Evolutionary conservation across 164 flowering plant genomes (phyloP), one percentile per base, ranked within the genome.

Genomic region (Saururus chinensis): DNA sequence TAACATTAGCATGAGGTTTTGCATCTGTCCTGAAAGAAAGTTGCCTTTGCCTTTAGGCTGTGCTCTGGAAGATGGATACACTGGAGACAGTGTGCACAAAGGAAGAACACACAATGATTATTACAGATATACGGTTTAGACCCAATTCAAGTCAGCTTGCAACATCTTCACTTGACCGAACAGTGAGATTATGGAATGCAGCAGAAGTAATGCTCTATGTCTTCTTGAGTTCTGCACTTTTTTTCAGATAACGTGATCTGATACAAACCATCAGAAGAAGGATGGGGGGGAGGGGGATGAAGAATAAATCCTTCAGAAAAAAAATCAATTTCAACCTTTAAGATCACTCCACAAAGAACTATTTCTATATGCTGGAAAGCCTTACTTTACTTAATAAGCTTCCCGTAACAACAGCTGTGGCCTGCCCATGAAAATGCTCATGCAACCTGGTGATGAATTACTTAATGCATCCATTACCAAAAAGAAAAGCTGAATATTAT

Each of bases 141-240:
- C 98, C 98, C 48, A 86, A 85, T 72, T 77, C 98, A 66, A 75
- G 92, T 65, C 96, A 92, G 71, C 70, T 92, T 51, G 90, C 86
- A 14, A 92, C 98, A 40, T 85, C 97, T 69, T 92, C 98, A 26
- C 79, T 78, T 70, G 98, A 92, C 72, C 75, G 77, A 68, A 81
- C 93, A 56, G 84, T 92, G 64, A 77, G 95, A 63, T 68, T 92
- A 40, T 92, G 98, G 98, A 86, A 92, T 85, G 98, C 96, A 42
- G 77, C 87, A 56, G 81, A 87, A 62, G 96, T 92, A 82, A 80
- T 53, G 49, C 49, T 45, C 17, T 45, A 9, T 45, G 17, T 12
- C 4, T 45, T 17, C 49, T 45, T 45, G 49, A 12, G 17, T 17
- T 45, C 2, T 45, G 2, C 17, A 0, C 2, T 8, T 17, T 45